A percentile compares a stretch with the other conserved stretches of the same genome.
These are phyloP conservation scores for Rhytidhysteron rufulum DNA, from an alignment of 2,329 filamentous ascomycete species.

Conservation along the genomic window DNA sequence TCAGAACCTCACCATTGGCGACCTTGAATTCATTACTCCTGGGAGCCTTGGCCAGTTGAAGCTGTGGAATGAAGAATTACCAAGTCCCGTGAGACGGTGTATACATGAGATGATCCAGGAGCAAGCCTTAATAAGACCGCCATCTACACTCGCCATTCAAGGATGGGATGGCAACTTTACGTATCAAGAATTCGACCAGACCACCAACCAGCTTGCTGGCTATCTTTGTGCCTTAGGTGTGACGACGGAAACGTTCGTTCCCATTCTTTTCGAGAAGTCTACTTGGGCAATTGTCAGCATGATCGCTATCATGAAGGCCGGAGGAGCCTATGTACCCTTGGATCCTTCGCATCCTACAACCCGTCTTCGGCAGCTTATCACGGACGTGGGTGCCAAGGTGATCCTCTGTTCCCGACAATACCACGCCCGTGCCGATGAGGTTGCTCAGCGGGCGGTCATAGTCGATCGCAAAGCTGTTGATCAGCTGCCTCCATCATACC, in stretches of 20 bases:
- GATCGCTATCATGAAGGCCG: slow-evolving; percentile 36
- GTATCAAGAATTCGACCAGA: slow-evolving; percentile 29
- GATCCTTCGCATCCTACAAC: slow-evolving; percentile 35
- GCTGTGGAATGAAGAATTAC: slow-evolving; percentile 26
- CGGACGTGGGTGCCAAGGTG: slow-evolving; percentile 10
- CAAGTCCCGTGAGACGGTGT: slow-evolving; percentile 20
- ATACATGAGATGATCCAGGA: slow-evolving; percentile 19
- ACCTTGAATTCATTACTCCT: slow-evolving; percentile 20
- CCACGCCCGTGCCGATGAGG: slow-evolving; percentile 16
- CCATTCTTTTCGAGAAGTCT: slow-evolving; percentile 35
- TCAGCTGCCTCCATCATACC: slow-evolving; percentile 23
- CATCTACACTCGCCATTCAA: slow-evolving; percentile 24
- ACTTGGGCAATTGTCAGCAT: slow-evolving; percentile 28
- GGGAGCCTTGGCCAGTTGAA: slow-evolving; percentile 20
- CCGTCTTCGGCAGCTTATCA: slow-evolving; percentile 35
- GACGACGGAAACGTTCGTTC: slow-evolving; percentile 23
- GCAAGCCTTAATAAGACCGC: slow-evolving; percentile 25
- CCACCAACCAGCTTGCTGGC: slow-evolving; percentile 22
- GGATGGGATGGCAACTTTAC: slow-evolving; percentile 28
- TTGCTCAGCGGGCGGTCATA: slow-evolving; percentile 18
- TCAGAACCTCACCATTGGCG: slow-evolving; percentile 17
- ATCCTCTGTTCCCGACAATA: slow-evolving; percentile 24
- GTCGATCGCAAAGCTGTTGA: slow-evolving; percentile 41
- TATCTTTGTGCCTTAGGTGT: slow-evolving; percentile 24
- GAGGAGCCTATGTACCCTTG: slow-evolving; percentile 34